Percentiles rank a stretch among this genome's conserved stretches.
Conservation (phyloP, 345 rosid genomes). For the Lumnitzera littorea region DNA sequence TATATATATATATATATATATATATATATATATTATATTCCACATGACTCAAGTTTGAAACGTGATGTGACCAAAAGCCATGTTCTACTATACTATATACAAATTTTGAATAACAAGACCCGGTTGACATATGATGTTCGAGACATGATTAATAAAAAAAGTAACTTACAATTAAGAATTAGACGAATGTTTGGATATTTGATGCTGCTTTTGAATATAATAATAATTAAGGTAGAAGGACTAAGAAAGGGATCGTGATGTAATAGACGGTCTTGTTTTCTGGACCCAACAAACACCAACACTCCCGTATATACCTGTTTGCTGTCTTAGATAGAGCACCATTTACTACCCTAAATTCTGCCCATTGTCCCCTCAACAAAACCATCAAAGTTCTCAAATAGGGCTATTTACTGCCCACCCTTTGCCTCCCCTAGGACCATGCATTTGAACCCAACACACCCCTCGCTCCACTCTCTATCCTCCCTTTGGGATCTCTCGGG, state of each 20-base stretch:
- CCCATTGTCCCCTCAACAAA: slow-evolving; percentile 67
- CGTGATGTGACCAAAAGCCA: too few relatives aligned
- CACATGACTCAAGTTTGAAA: too few relatives aligned
- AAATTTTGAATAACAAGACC: too few relatives aligned
- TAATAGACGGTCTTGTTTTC: slow-evolving; percentile 30
- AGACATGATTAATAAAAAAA: too few relatives aligned
- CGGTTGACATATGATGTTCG: too few relatives aligned
- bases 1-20: too few relatives aligned
- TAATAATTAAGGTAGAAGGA: too few relatives aligned
- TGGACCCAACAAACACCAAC: slow-evolving; percentile 14
- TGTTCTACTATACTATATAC: too few relatives aligned
- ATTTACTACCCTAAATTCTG: slow-evolving; percentile 45
- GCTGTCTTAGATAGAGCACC: slow-evolving; percentile 30
- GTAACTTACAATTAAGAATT: too few relatives aligned
- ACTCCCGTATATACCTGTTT: slow-evolving; percentile 22
- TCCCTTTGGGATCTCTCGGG: slow-evolving; percentile 37
- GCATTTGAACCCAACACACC: slow-evolving; percentile 12
- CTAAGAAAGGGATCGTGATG: slow-evolving; percentile 10
- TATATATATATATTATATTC: too few relatives aligned
- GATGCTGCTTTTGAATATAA: too few relatives aligned
- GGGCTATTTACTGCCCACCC: slow-evolving; percentile 24
- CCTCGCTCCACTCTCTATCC: background rate
- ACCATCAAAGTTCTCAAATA: slow-evolving; percentile 43
- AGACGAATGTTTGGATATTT: too few relatives aligned
- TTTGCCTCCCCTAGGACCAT: slow-evolving; percentile 41